Base-by-base conservation (phyloP, 495 filamentous ascomycete genomes). In the Talaromyces adpressus region DNA sequence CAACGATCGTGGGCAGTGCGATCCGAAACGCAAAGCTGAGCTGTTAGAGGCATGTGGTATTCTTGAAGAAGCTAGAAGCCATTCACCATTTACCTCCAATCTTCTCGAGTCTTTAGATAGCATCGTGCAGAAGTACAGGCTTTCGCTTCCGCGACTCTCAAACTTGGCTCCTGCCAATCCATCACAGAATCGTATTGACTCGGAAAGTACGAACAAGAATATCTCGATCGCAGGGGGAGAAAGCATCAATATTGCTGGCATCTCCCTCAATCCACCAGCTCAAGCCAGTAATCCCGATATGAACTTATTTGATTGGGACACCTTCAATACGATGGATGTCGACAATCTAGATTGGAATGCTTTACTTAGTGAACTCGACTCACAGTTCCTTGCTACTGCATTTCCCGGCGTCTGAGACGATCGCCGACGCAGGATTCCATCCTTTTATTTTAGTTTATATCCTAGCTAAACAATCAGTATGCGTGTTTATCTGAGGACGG, bases 31-130 rank as follows among this genome's bases (percentile, higher is more conserved):
- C 11, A 63, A 67, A 60, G 63, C 29, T 14, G 76, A 79, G 57
- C 61, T 79, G 25, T 59, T 66, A n/a, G 62, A 71, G 14, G 77
- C 75, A 1, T 70, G 75, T 27, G 29, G 62, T 8, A 72, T 80
- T 1, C 56, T 80, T 12, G 73, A 77, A 63, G 69, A 73, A 1
- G 73, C 68, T 11, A 73, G 66, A 61, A 39, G 29, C 12, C 65
- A 79, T 12, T 76, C 70, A 0, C 67, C 71, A 22, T 70, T 73
- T 16, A 70, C 75, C n/a, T 68, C 59, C 0, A 71, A 68, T 16
- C 65, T 79, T 14, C 64, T 75, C 8, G 71, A 75, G 34, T 71
- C 70, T 1, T 70, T 79, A 29, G 68, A 75, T 27, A 62, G 68
- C 4, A 62, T 77, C 29, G 59, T 77, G 11, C 62, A 60, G 6